Evolutionary conservation across 805 yeast genomes (phyloP).

Genomic region (Saccharomycodes ludwigii): DNA sequence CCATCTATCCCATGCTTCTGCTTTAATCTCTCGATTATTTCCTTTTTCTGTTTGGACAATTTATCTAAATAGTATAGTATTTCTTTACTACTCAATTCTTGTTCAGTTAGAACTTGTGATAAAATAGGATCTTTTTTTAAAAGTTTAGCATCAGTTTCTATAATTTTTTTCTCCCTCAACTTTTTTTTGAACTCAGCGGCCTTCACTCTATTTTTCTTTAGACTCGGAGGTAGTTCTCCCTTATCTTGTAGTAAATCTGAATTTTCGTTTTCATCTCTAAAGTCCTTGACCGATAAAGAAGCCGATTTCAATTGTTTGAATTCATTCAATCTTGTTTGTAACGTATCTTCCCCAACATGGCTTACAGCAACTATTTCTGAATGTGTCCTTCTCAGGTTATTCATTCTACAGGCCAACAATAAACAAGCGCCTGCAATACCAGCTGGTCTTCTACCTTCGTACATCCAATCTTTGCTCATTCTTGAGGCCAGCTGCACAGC

Average conservation of each 20-base stretch:
- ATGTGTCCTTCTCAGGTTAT: constrained; percentile 82
- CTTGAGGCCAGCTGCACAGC: constrained; percentile 79
- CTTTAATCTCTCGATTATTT: constrained; percentile 15
- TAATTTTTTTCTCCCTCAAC: constrained; percentile 16
- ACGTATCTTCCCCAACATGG: constrained; percentile 87
- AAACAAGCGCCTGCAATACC: constrained; percentile 98
- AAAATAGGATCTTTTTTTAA: constrained; percentile 31
- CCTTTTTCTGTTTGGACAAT: constrained; percentile 20
- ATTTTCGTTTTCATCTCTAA: constrained; percentile 34
- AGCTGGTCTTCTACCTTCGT: constrained; percentile 94
- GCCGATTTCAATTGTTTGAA: constrained; percentile 72
- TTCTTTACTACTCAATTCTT: constrained; percentile 33
- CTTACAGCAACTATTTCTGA: constrained; percentile 91
- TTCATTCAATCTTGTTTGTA: constrained; percentile 82
- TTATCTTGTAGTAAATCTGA: constrained; percentile 21
- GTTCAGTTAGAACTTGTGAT: constrained; percentile 31
- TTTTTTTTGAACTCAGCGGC: constrained; percentile 31
- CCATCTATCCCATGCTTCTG: constrained; percentile 23
- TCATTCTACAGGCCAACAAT: constrained; percentile 90
- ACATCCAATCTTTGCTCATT: constrained; percentile 93
- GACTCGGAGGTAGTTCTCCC: constrained; percentile 73
- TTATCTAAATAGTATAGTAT: constrained; percentile 25
- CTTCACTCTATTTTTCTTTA: constrained; percentile 42
- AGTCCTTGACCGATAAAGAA: constrained; percentile 55
- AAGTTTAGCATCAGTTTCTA: constrained; percentile 27